Evolutionary conservation across 139 green algal species (phyloP), one percentile per base, ranked within the genome.

Genomic region (Chlamydomonas sp.): DNA sequence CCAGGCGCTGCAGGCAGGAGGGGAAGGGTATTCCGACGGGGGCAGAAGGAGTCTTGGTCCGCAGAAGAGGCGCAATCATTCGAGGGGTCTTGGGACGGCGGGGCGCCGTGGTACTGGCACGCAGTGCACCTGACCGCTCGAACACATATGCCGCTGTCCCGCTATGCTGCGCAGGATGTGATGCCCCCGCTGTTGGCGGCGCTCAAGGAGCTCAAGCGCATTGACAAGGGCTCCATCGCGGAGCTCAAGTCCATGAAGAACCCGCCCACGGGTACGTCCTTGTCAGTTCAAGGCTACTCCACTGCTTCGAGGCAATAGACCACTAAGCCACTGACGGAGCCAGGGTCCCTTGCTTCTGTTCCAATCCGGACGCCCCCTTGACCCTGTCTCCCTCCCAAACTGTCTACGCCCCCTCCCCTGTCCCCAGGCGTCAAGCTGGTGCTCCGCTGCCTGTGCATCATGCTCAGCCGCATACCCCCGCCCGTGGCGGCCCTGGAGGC

Each of bases 181-280:
- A 90, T 91, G 88, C 88, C 88, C 12, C 88, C 88, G 57, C 88
- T 91, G 67, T 12, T 78, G 57, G 85, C 85, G 31, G 89, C 85
- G 15, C 85, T 92, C 17, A 75, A 87, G 67, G 91, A 91, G 63
- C 84, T 93, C 60, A 58, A 82, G 49, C 63, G 73, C 1, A 93
- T 93, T 82, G 85, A 93, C 77, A 93, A 93, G 86, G 14, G 58
- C 74, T 92, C 93, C 79, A 94, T 93, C 80, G 92, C 91, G 20
- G 90, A 94, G 89, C 86, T 94, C 57, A 94, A 94, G 68, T 73
- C 76, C 58, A 88, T 93, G 87, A 89, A 85, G 75, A 91, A 81
- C 59, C 91, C 91, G 16, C 90, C 90, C 14, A n/a, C 67, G 7
- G 80, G 85, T 92, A 71, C 49, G 82, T 67, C 7, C 78, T 60